These are phyloP conservation scores for Neofusicoccum sp. DNA, from an alignment of 2,329 filamentous ascomycete genomes.

Conservation along the genomic window DNA sequence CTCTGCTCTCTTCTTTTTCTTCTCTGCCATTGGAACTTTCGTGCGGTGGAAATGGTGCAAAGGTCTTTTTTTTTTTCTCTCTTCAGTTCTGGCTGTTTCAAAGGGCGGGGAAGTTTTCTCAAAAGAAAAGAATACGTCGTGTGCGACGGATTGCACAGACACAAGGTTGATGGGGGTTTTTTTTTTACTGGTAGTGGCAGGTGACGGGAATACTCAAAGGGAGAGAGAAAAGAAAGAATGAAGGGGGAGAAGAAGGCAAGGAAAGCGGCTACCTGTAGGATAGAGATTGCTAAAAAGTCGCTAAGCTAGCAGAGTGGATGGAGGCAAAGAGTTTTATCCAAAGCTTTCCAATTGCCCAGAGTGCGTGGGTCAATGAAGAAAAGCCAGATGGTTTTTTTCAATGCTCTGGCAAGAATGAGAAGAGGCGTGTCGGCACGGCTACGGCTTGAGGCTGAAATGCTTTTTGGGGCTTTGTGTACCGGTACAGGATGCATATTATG, in stretches of 20 bases:
- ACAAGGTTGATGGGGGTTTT: neutral
- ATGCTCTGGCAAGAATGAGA: too few species aligned
- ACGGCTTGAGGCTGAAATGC: too few species aligned
- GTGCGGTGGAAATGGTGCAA: neutral
- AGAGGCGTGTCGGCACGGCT: too few species aligned
- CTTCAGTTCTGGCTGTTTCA: neutral
- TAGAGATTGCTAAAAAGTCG: slow-evolving; percentile 11
- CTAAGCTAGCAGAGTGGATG: neutral
- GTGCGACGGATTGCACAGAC: neutral
- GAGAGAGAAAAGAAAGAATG: neutral
- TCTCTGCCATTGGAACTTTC: neutral
- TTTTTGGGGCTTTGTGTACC: too few species aligned
- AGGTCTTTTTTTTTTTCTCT: neutral
- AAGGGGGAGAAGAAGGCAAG: neutral
- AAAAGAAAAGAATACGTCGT: neutral
- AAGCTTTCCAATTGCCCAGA: too few species aligned
- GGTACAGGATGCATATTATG: too few species aligned
- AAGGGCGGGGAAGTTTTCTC: neutral
- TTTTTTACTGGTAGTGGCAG: too few species aligned
- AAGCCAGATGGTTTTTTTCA: too few species aligned
- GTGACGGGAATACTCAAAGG: neutral
- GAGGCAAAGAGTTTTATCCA: too few species aligned
- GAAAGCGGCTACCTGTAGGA: slow-evolving; percentile 4
- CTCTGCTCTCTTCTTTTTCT: neutral
- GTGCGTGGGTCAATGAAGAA: too few species aligned